Conservation (phyloP, 768 basidiomycete species). For the Gymnopilus dilepis region DNA sequence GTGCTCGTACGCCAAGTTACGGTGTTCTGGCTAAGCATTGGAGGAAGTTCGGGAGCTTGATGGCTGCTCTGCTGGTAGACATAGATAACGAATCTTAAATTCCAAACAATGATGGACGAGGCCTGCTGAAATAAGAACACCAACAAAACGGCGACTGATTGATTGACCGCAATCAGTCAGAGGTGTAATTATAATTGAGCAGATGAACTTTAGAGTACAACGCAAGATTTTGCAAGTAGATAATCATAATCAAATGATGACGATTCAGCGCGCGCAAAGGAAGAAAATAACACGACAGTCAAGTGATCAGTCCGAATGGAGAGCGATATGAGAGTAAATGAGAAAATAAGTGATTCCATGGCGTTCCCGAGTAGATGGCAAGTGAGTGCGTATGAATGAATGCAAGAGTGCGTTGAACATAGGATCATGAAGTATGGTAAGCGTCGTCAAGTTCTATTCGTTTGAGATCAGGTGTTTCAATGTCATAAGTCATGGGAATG, state of each 20-base stretch:
- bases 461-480: not conserved
- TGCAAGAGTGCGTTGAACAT: not conserved
- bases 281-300: not conserved
- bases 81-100: not conserved
- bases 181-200: not conserved
- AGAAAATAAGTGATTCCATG: not conserved
- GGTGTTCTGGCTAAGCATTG: not conserved
- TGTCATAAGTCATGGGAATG: not conserved
- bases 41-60: not conserved
- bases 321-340: not conserved
- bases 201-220: not conserved
- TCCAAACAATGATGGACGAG: not conserved
- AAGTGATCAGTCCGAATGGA: not conserved
- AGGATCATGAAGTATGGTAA: not conserved
- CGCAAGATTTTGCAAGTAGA: not conserved
- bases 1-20: not conserved
- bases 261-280: not conserved
- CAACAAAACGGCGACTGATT: not conserved
- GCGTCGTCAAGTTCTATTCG: slow-evolving; percentile 3
- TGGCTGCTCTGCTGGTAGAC: too few species aligned
- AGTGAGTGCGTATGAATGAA: not conserved
- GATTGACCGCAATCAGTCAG: not conserved
- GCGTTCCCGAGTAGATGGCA: not conserved
- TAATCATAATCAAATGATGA: slow-evolving; percentile 5
- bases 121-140: not conserved